Conservation (phyloP, 306 rosid species). For the Crataegus laevigata region DNA sequence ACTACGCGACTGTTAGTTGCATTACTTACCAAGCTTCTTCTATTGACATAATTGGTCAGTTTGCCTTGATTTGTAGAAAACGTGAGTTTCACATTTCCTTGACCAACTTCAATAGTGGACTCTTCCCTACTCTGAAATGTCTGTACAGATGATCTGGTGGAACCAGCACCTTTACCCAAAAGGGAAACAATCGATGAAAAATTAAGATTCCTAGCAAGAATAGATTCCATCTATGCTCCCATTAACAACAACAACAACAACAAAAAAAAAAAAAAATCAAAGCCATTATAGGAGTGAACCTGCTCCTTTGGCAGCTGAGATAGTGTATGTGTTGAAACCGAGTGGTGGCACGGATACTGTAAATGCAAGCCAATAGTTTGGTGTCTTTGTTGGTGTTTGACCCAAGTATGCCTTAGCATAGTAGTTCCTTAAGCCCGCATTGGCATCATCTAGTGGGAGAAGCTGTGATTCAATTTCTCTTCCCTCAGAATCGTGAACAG, state of each 20-base stretch:
- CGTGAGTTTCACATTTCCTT: slow-evolving; percentile 39
- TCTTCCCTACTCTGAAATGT: slow-evolving; percentile 22
- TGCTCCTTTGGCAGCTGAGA: slow-evolving; percentile 28
- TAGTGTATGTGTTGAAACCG: slow-evolving; percentile 45
- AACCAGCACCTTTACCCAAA: slow-evolving; percentile 38
- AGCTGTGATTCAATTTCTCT: slow-evolving; percentile 41
- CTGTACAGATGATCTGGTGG: slow-evolving; percentile 47
- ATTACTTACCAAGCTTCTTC: slow-evolving; percentile 34
- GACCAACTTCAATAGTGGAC: slow-evolving; percentile 39
- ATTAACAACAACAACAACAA: too few species aligned
- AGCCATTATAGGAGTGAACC: slow-evolving; percentile 20
- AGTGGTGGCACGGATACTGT: slow-evolving; percentile 45
- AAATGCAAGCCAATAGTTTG: slow-evolving; percentile 48
- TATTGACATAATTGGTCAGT: slow-evolving; percentile 30
- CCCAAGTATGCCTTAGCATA: slow-evolving; percentile 45
- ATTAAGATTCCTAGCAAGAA: slow-evolving; percentile 12
- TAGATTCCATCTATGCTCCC: neutral
- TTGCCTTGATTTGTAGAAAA: slow-evolving; percentile 32
- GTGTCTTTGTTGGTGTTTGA: slow-evolving; percentile 29
- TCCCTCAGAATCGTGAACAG: slow-evolving; percentile 43
- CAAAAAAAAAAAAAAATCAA: neutral
- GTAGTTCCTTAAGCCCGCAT: slow-evolving; percentile 28
- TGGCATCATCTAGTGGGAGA: slow-evolving; percentile 32
- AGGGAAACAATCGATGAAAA: slow-evolving; percentile 15
- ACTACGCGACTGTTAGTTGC: neutral